These are phyloP conservation scores for Dactylellina parvicollis DNA, from an alignment of 2,329 filamentous ascomycete genomes.

Conservation along the genomic window DNA sequence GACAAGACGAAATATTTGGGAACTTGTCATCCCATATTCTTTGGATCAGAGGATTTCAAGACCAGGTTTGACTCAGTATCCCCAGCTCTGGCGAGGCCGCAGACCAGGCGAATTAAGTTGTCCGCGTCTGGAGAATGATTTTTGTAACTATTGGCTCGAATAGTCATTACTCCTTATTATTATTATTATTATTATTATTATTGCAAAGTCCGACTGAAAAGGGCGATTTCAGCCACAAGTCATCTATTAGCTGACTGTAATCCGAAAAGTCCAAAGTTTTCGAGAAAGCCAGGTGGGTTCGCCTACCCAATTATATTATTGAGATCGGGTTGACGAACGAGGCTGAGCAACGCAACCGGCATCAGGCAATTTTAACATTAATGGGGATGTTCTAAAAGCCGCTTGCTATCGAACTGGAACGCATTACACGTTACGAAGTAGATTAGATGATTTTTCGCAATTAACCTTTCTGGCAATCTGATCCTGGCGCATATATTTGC, in stretches of 20 bases:
- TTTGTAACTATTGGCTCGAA: not conserved
- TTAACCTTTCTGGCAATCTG: conserved; percentile 5
- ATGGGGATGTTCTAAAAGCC: not conserved
- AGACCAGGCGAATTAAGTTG: conserved; percentile 2
- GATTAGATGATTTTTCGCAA: conserved; percentile 1
- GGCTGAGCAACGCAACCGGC: conserved; percentile 40
- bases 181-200: too few species aligned
- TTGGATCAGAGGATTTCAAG: not conserved
- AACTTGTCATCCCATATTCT: not conserved
- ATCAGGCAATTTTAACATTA: not conserved
- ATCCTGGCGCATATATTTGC: not conserved
- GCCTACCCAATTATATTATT: conserved; percentile 5
- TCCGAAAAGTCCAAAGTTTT: conserved; percentile 10
- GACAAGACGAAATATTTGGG: too few species aligned
- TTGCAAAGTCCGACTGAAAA: not conserved
- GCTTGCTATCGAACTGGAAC: not conserved
- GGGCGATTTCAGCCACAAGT: conserved; percentile 27
- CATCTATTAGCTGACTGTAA: conserved; percentile 23
- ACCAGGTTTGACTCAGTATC: not conserved
- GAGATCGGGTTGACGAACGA: conserved; percentile 24
- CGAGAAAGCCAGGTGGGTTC: not conserved
- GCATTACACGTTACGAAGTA: not conserved
- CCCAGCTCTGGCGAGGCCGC: not conserved
- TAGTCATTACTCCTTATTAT: not conserved
- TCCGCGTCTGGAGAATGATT: not conserved